A percentile compares a stretch with the other conserved stretches of the same genome.
Evolutionary conservation across 345 rosid species (phyloP).

Genomic region (Linum trigynum): DNA sequence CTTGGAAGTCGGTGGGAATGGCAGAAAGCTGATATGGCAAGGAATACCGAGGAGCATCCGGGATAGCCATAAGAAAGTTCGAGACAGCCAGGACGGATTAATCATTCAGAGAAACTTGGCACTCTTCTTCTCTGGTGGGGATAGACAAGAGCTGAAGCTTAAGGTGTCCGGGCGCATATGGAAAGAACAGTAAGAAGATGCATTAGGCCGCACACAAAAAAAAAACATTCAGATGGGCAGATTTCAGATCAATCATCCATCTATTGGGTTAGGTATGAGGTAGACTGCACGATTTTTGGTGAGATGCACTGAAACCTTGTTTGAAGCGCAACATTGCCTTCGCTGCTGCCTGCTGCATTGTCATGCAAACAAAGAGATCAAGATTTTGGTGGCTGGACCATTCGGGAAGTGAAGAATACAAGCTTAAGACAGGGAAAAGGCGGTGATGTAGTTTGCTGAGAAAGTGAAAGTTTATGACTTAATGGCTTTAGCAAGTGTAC

Average conservation of each 20-base stretch:
- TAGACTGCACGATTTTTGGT: too few species aligned
- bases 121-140: conserved; percentile 46
- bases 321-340: too few species aligned
- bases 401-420: too few species aligned
- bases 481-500: too few species aligned
- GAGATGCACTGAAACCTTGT: too few species aligned
- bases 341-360: too few species aligned
- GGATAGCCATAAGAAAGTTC: conserved; percentile 44
- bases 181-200: conserved; percentile 31
- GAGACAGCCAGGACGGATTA: conserved; percentile 50
- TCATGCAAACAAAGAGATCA: too few species aligned
- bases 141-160: conserved; percentile 38
- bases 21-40: conserved; percentile 45
- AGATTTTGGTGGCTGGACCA: too few species aligned
- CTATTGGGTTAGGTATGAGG: background rate
- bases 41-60: conserved; percentile 50
- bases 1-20: conserved; percentile 45
- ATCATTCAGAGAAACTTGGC: conserved; percentile 44
- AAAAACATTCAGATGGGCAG: background rate
- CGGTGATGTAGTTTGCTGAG: too few species aligned
- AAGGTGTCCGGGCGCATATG: conserved; percentile 44
- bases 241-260: background rate
- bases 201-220: background rate
- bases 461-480: too few species aligned
- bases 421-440: too few species aligned